Percentiles rank a stretch among this genome's conserved stretches.
These are phyloP conservation scores for Lecanoromycetidae sp. DNA, from an alignment of 2,329 filamentous ascomycete genomes.

Conservation along the genomic window DNA sequence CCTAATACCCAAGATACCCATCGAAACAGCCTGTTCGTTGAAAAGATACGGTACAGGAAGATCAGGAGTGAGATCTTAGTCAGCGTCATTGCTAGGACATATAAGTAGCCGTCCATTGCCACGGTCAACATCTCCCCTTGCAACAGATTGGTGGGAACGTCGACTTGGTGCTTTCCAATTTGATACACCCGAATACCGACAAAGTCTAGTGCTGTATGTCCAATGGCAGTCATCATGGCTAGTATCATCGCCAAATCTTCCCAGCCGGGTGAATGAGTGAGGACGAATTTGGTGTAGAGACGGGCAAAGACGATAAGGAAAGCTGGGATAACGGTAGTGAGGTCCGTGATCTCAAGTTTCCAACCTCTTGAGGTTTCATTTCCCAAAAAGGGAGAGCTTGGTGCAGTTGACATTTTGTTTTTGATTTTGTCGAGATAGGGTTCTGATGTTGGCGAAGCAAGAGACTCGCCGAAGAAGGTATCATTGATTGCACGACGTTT, in stretches of 20 bases:
- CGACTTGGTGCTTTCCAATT: too few species aligned
- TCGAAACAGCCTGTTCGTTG: slow-evolving; percentile 1
- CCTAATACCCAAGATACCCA: background rate
- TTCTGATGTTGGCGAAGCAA: too few species aligned
- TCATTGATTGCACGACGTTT: too few species aligned
- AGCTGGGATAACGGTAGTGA: background rate
- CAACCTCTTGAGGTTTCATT: too few species aligned
- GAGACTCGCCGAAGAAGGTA: too few species aligned
- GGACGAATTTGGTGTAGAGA: background rate
- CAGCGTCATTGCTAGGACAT: slow-evolving; percentile 6
- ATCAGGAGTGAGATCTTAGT: slow-evolving; percentile 12
- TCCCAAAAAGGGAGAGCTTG: too few species aligned
- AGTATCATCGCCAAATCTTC: background rate
- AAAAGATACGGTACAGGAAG: slow-evolving; percentile 14
- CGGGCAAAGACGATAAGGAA: background rate
- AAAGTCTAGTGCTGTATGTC: background rate
- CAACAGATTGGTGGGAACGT: too few species aligned
- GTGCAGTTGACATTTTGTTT: too few species aligned
- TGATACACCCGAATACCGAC: too few species aligned
- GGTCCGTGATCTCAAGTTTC: background rate
- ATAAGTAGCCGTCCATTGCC: slow-evolving; percentile 2
- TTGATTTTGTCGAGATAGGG: too few species aligned
- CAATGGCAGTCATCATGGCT: background rate
- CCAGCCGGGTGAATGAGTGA: slow-evolving; percentile 4
- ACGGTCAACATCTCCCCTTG: background rate